A percentile compares a stretch with the other conserved stretches of the same genome.
These are phyloP conservation scores for Polygonum aviculare DNA, from an alignment of 148 eudicot genomes.

Conservation along the genomic window DNA sequence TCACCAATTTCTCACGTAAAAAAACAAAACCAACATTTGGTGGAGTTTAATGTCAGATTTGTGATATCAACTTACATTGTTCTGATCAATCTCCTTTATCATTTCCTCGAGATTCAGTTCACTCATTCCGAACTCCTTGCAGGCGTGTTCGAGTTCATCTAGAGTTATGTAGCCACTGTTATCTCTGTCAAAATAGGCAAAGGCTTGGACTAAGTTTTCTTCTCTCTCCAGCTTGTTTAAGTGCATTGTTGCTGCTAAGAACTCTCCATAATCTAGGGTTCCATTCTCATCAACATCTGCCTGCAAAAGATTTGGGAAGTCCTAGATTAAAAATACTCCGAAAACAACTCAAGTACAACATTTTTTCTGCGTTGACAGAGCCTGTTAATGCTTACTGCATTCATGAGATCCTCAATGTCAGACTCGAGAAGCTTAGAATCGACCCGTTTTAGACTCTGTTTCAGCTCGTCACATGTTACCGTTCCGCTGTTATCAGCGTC, in stretches of 20 bases:
- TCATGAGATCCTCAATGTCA: constrained; percentile 71
- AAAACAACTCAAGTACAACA: background rate
- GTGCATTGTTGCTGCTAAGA: constrained; percentile 85
- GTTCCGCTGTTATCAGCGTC: constrained; percentile 74
- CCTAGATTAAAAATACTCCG: background rate
- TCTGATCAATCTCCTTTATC: constrained; percentile 69
- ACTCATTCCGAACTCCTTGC: constrained; percentile 60
- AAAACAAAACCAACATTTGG: background rate
- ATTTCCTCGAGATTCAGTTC: constrained; percentile 62
- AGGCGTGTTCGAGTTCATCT: constrained; percentile 84
- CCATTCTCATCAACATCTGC: constrained; percentile 87
- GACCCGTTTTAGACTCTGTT: constrained; percentile 53
- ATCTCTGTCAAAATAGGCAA: constrained; percentile 82
- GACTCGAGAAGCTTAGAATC: constrained; percentile 75
- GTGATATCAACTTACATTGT: constrained; percentile 46
- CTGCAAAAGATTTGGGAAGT: constrained; percentile 20
- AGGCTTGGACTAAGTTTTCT: constrained; percentile 72
- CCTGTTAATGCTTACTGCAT: constrained; percentile 45
- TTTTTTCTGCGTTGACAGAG: background rate
- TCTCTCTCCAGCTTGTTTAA: constrained; percentile 79
- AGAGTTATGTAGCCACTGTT: constrained; percentile 80
- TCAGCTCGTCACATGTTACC: constrained; percentile 81
- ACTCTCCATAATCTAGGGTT: constrained; percentile 77
- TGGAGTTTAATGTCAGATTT: background rate
- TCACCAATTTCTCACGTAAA: background rate